These are phyloP conservation scores for Arabidopsis thaliana DNA, from an alignment of 345 rosid species.

Conservation along the genomic window DNA sequence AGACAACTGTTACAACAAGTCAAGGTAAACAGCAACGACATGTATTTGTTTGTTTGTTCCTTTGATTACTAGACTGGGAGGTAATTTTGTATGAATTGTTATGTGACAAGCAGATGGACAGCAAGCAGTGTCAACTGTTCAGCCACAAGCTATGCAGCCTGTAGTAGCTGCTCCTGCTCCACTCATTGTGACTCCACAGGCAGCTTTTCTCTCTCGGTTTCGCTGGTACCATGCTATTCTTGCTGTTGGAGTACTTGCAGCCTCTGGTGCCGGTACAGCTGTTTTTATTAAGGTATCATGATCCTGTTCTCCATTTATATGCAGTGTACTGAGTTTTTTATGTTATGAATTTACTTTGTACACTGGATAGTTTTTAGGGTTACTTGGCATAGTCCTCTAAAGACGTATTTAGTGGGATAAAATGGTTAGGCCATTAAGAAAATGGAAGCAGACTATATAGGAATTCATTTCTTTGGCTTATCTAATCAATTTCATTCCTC, in stretches of 20 bases:
- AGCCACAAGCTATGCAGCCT: constrained; percentile 69
- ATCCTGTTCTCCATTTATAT: constrained; percentile 6
- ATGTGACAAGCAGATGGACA: constrained; percentile 56
- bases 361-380: background rate
- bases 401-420: too few relatives aligned
- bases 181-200: constrained; percentile 48
- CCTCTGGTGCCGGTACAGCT: constrained; percentile 88
- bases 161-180: constrained; percentile 57
- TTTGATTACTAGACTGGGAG: constrained; percentile 23
- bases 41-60: constrained; percentile 14
- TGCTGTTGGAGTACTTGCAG: constrained; percentile 81
- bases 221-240: constrained; percentile 87
- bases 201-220: constrained; percentile 50
- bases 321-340: background rate
- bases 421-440: background rate
- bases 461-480: constrained; percentile 28
- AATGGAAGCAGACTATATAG: background rate
- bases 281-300: constrained; percentile 68
- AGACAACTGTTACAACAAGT: constrained; percentile 50
- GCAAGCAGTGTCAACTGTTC: constrained; percentile 59
- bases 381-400: too few relatives aligned
- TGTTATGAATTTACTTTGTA: constrained; percentile 4
- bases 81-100: constrained; percentile 28
- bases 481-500: background rate
- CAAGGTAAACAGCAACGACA: constrained; percentile 55